Evolutionary conservation across 2,329 filamentous ascomycete genomes (phyloP).

Genomic region (Fusarium solani-melongenae): DNA sequence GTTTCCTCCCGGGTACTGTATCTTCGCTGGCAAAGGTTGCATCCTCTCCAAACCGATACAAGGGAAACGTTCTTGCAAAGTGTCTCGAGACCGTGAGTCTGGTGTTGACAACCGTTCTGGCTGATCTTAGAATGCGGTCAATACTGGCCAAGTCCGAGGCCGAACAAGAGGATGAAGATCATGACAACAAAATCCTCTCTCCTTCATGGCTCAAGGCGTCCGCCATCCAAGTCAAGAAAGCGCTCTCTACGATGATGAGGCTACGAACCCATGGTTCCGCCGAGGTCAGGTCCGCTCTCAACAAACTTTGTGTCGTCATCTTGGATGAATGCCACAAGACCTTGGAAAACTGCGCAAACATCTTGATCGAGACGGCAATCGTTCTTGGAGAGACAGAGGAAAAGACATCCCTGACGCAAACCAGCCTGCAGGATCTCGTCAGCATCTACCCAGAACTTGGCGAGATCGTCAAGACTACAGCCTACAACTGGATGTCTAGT

Average conservation of each 20-base stretch:
- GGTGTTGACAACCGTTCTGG: slow-evolving; percentile 65
- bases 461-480: slow-evolving; percentile 73
- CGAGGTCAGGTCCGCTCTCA: slow-evolving; percentile 75
- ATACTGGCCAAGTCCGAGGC: slow-evolving; percentile 53
- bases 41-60: slow-evolving; percentile 71
- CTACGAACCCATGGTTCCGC: slow-evolving; percentile 76
- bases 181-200: slow-evolving; percentile 54
- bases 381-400: slow-evolving; percentile 68
- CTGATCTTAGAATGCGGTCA: slow-evolving; percentile 65
- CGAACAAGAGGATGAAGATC: slow-evolving; percentile 33
- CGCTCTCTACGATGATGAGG: slow-evolving; percentile 80
- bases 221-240: slow-evolving; percentile 82
- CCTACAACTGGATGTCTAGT: slow-evolving; percentile 85
- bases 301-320: slow-evolving; percentile 77
- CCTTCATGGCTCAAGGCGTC: slow-evolving; percentile 83
- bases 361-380: slow-evolving; percentile 86
- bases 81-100: slow-evolving; percentile 69
- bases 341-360: slow-evolving; percentile 73
- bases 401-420: slow-evolving; percentile 51
- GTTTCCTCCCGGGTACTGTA: slow-evolving; percentile 87
- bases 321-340: slow-evolving; percentile 83
- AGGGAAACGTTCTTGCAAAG: slow-evolving; percentile 68
- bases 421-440: slow-evolving; percentile 70
- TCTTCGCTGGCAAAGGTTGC: slow-evolving; percentile 83
- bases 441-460: slow-evolving; percentile 70